Conservation (phyloP, 2,329 filamentous ascomycete species). For the Nigrospora osmanthi region DNA sequence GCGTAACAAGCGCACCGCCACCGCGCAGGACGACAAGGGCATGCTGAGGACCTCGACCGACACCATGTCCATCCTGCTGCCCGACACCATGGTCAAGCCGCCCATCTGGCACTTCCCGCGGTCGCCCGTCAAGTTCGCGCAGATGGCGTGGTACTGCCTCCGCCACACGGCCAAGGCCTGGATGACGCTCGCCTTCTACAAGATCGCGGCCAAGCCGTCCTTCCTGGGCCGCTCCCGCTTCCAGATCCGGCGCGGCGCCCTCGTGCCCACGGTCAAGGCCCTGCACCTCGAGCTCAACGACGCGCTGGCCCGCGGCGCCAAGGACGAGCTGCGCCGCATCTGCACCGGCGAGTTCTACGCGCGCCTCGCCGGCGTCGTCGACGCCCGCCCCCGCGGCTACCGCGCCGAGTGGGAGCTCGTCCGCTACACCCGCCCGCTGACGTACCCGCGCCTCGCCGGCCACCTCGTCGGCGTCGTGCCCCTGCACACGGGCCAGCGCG, state of each 20-base stretch:
- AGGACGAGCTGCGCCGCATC: constrained; percentile 37
- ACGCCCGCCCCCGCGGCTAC: constrained; percentile 36
- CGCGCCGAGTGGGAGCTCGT: constrained; percentile 47
- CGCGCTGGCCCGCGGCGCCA: constrained; percentile 52
- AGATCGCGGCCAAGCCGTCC: constrained; percentile 36
- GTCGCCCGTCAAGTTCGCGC: constrained; percentile 11
- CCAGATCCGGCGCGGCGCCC: constrained; percentile 30
- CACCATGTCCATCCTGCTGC: constrained; percentile 2
- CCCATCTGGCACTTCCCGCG: constrained; percentile 18
- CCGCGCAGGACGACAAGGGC: not conserved
- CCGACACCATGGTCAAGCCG: constrained; percentile 16
- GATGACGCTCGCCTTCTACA: constrained; percentile 26
- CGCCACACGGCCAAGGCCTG: constrained; percentile 27
- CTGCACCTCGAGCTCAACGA: constrained; percentile 55
- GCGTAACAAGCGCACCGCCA: too few species aligned
- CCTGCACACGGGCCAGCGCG: constrained; percentile 24
- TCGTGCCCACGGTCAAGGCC: constrained; percentile 45
- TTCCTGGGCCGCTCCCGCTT: constrained; percentile 33
- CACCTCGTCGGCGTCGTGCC: constrained; percentile 44
- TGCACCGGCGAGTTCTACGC: constrained; percentile 45
- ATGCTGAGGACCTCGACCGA: not conserved
- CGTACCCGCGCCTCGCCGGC: constrained; percentile 43
- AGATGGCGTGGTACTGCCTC: constrained; percentile 14
- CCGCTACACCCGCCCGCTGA: constrained; percentile 31
- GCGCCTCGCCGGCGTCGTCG: constrained; percentile 45